These are phyloP conservation scores for Solanum pimpinellifolium DNA, from an alignment of 257 asterid species.

Conservation along the genomic window DNA sequence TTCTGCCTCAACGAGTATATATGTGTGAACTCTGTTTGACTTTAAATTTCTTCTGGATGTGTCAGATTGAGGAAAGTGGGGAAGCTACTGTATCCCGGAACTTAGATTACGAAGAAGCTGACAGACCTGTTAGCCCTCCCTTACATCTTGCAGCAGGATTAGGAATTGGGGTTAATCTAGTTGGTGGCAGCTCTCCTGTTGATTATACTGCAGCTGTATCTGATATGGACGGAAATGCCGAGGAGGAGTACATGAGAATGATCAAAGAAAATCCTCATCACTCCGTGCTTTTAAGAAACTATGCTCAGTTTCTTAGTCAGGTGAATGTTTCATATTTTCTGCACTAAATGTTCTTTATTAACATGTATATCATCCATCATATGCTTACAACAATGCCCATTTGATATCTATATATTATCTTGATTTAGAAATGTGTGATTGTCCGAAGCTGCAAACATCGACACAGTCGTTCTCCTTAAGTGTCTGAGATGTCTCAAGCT, in stretches of 20 bases:
- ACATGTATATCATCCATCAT: neutral
- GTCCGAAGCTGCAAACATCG: neutral
- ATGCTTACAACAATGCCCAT: neutral
- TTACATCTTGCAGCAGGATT: constrained; percentile 72
- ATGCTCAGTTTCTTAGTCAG: constrained; percentile 56
- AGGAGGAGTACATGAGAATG: constrained; percentile 47
- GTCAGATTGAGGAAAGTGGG: constrained; percentile 30
- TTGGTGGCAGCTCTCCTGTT: constrained; percentile 2
- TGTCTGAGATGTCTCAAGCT: neutral
- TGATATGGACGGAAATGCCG: constrained; percentile 14
- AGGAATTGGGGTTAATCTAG: constrained; percentile 27
- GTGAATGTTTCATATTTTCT: constrained; percentile 7
- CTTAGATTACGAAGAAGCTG: constrained; percentile 20
- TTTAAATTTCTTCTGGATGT: neutral
- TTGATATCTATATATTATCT: neutral
- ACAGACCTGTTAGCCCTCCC: constrained; percentile 51
- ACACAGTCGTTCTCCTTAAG: neutral
- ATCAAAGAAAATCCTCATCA: constrained; percentile 55
- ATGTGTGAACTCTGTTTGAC: neutral
- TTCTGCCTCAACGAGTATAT: neutral
- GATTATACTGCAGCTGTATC: constrained; percentile 4
- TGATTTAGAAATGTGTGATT: neutral
- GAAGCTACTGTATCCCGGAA: constrained; percentile 2
- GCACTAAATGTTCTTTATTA: neutral
- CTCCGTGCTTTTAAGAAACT: constrained; percentile 35